Conservation (phyloP, 495 filamentous ascomycete genomes). For the Tricharina praecox region DNA sequence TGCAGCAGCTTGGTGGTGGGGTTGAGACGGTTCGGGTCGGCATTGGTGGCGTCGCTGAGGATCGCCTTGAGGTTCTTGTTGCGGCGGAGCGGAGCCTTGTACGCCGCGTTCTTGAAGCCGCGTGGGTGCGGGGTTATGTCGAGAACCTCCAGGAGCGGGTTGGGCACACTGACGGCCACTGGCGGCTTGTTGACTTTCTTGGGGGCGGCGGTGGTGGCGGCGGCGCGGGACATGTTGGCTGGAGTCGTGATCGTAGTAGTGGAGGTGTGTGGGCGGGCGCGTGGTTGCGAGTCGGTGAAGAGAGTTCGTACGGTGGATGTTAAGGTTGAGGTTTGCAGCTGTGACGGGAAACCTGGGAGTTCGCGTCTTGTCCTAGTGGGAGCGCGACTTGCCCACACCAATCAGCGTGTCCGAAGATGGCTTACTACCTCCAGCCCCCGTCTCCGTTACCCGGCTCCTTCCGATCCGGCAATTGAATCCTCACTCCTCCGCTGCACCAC, state of each 20-base stretch:
- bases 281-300: too few species aligned
- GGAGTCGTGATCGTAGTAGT: neutral
- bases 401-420: too few species aligned
- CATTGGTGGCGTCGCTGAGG: slow-evolving; percentile 70
- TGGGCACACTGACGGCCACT: slow-evolving; percentile 11
- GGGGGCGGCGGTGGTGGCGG: slow-evolving; percentile 19
- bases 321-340: too few species aligned
- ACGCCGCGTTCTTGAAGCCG: slow-evolving; percentile 71
- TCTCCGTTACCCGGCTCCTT: neutral
- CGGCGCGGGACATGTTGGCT: neutral
- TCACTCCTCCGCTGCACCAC: neutral
- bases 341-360: too few species aligned
- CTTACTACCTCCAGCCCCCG: too few species aligned
- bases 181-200: slow-evolving; percentile 27
- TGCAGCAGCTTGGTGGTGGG: slow-evolving; percentile 50
- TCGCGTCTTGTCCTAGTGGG: too few species aligned
- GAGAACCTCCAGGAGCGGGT: slow-evolving; percentile 55
- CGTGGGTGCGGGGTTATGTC: slow-evolving; percentile 70
- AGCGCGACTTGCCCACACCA: too few species aligned
- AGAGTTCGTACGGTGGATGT: too few species aligned
- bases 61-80: slow-evolving; percentile 98
- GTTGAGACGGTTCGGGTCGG: slow-evolving; percentile 55
- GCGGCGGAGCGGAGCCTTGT: slow-evolving; percentile 81
- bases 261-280: too few species aligned
- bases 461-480: neutral